These are phyloP conservation scores for Obba rivulosa DNA, from an alignment of 768 basidiomycete species.

Conservation along the genomic window DNA sequence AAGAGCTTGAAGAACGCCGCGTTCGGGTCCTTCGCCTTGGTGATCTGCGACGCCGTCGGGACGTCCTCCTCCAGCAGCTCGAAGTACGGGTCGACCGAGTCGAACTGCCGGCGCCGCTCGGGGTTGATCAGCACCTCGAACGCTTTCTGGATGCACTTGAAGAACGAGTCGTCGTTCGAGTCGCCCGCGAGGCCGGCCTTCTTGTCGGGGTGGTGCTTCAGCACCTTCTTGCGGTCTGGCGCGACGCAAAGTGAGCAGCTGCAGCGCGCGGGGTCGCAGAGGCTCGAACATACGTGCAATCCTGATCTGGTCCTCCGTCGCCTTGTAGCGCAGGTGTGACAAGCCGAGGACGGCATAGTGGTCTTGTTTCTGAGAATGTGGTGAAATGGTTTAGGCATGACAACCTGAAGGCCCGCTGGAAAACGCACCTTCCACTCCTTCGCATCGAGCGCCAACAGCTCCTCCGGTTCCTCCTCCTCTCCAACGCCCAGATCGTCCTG, in stretches of 20 bases:
- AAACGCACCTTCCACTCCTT: slow-evolving; percentile 92
- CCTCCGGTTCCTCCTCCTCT: slow-evolving; percentile 76
- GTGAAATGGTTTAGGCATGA: background rate
- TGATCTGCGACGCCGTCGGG: slow-evolving; percentile 60
- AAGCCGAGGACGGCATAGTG: slow-evolving; percentile 96
- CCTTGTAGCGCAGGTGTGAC: slow-evolving; percentile 81
- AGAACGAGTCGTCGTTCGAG: slow-evolving; percentile 96
- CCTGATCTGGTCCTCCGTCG: slow-evolving; percentile 89
- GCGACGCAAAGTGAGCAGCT: background rate
- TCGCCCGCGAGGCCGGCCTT: slow-evolving; percentile 75
- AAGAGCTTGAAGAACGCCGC: slow-evolving; percentile 69
- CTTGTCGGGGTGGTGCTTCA: slow-evolving; percentile 98
- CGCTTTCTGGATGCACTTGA: slow-evolving; percentile 99
- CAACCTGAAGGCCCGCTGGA: background rate
- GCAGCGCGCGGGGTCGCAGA: background rate
- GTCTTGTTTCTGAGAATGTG: slow-evolving; percentile 78
- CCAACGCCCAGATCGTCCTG: slow-evolving; percentile 92
- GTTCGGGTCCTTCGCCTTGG: slow-evolving; percentile 40
- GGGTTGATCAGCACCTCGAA: slow-evolving; percentile 84
- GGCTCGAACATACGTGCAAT: slow-evolving; percentile 74
- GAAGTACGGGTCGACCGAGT: slow-evolving; percentile 86
- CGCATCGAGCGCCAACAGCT: slow-evolving; percentile 74
- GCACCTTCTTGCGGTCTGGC: slow-evolving; percentile 95
- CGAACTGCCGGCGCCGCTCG: slow-evolving; percentile 91
- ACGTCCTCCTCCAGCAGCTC: slow-evolving; percentile 71